Conservation (phyloP, 306 rosid genomes). For the Ceratonia siliqua region DNA sequence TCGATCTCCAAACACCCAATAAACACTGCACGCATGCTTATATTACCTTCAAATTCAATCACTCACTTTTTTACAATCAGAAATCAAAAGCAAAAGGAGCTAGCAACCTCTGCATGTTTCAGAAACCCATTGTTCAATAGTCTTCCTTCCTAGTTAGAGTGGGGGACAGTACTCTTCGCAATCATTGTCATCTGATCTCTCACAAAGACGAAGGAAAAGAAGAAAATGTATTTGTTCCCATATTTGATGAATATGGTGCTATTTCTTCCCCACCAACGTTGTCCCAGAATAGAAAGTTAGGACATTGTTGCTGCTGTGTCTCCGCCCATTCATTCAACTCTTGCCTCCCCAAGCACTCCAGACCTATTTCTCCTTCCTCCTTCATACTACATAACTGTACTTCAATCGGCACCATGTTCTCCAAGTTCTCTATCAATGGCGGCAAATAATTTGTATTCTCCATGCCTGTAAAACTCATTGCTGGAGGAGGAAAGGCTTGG, state of each 20-base stretch:
- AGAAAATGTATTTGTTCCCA: slow-evolving; percentile 51
- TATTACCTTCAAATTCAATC: slow-evolving; percentile 35
- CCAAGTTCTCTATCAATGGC: slow-evolving; percentile 71
- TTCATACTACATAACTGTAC: slow-evolving; percentile 44
- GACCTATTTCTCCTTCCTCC: slow-evolving; percentile 54
- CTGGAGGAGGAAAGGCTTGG: slow-evolving; percentile 39
- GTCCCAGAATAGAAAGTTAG: slow-evolving; percentile 84
- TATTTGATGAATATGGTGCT: slow-evolving; percentile 48
- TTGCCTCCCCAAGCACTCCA: slow-evolving; percentile 65
- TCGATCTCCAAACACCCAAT: slow-evolving; percentile 37
- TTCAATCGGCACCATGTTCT: slow-evolving; percentile 47
- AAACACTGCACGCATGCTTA: slow-evolving; percentile 44
- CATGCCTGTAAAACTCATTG: slow-evolving; percentile 34
- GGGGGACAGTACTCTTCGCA: slow-evolving; percentile 29
- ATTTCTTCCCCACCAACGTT: slow-evolving; percentile 55
- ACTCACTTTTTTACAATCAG: slow-evolving; percentile 47
- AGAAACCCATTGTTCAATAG: slow-evolving; percentile 44
- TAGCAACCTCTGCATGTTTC: slow-evolving; percentile 48
- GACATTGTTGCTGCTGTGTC: slow-evolving; percentile 64
- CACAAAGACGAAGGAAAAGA: slow-evolving; percentile 76
- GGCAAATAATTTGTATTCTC: slow-evolving; percentile 59
- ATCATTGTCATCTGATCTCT: slow-evolving; percentile 38
- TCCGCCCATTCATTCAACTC: slow-evolving; percentile 70
- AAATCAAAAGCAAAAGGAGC: slow-evolving; percentile 32
- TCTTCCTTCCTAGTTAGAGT: slow-evolving; percentile 42